These are phyloP conservation scores for Mesembryanthemum crystallinum DNA, from an alignment of 148 eudicot genomes.

Conservation along the genomic window DNA sequence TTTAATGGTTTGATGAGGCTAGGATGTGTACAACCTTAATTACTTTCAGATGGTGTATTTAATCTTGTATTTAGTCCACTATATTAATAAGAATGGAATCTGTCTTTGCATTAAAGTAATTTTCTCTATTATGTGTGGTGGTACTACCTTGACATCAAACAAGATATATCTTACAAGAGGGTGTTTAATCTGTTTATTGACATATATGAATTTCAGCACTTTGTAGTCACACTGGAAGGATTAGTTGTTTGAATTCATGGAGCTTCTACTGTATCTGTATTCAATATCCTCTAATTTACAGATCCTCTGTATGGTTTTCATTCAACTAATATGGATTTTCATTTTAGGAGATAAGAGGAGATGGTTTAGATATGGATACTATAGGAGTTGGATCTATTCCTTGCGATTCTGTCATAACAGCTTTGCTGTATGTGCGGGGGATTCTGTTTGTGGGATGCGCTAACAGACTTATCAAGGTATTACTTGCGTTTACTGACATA, in stretches of 20 bases:
- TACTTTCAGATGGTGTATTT: no score
- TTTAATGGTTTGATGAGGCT: no score
- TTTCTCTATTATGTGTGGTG: neutral
- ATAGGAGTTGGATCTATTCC: constrained; percentile 53
- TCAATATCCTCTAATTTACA: neutral
- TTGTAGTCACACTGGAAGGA: neutral
- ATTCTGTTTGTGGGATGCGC: constrained; percentile 71
- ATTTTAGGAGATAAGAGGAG: constrained; percentile 51
- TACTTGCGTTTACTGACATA: neutral
- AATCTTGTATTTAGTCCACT: no score
- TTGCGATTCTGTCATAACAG: constrained; percentile 68
- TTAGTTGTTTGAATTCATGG: neutral
- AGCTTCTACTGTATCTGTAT: neutral
- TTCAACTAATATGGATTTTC: constrained; percentile 1
- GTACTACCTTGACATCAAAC: neutral
- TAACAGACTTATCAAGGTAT: constrained; percentile 71
- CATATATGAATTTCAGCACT: neutral
- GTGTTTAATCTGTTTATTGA: neutral
- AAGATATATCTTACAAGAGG: neutral
- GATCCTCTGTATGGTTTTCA: neutral
- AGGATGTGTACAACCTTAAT: no score
- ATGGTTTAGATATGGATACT: constrained; percentile 42
- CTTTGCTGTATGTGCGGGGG: constrained; percentile 57
- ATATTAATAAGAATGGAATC: neutral
- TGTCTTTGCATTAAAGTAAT: neutral